Percentiles rank a stretch among this genome's conserved stretches.
These are phyloP conservation scores for Thermomyces lanuginosus DNA, from an alignment of 2,329 filamentous ascomycete genomes.

Conservation along the genomic window DNA sequence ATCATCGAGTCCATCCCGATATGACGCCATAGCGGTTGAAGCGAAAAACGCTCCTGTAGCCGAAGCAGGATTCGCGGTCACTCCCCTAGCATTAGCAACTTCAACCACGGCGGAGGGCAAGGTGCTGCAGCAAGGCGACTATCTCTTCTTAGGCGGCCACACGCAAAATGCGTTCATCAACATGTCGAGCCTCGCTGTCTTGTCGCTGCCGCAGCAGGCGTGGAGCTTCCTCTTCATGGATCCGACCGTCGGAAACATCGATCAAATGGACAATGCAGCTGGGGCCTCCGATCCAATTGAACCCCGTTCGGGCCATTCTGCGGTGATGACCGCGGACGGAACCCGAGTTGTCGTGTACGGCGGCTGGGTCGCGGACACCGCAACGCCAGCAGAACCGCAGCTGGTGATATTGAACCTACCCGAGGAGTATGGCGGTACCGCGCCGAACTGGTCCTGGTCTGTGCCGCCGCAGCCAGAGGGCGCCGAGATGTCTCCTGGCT, in stretches of 20 bases:
- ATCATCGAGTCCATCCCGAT: slow-evolving; percentile 13
- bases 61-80: slow-evolving; percentile 77
- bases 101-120: slow-evolving; percentile 47
- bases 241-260: slow-evolving; percentile 35
- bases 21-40: slow-evolving; percentile 32
- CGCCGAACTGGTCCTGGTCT: slow-evolving; percentile 30
- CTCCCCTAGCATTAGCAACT: slow-evolving; percentile 52
- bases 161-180: slow-evolving; percentile 75
- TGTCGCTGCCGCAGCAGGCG: slow-evolving; percentile 67
- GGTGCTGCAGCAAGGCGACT: slow-evolving; percentile 57
- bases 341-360: slow-evolving; percentile 63
- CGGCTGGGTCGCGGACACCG: slow-evolving; percentile 78
- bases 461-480: slow-evolving; percentile 20
- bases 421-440: slow-evolving; percentile 46
- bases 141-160: slow-evolving; percentile 72
- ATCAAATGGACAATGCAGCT: slow-evolving; percentile 30
- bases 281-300: no score
- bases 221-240: slow-evolving; percentile 70
- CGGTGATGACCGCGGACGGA: slow-evolving; percentile 65
- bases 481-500: slow-evolving; percentile 23
- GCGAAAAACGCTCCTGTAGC: slow-evolving; percentile 51
- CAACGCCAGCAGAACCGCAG: slow-evolving; percentile 63
- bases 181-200: slow-evolving; percentile 79
- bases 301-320: slow-evolving; percentile 75
- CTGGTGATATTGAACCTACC: slow-evolving; percentile 62